Evolutionary conservation across 805 yeast species (phyloP), one percentile per base, ranked within the genome.

Genomic region (Metschnikowia koreensis): DNA sequence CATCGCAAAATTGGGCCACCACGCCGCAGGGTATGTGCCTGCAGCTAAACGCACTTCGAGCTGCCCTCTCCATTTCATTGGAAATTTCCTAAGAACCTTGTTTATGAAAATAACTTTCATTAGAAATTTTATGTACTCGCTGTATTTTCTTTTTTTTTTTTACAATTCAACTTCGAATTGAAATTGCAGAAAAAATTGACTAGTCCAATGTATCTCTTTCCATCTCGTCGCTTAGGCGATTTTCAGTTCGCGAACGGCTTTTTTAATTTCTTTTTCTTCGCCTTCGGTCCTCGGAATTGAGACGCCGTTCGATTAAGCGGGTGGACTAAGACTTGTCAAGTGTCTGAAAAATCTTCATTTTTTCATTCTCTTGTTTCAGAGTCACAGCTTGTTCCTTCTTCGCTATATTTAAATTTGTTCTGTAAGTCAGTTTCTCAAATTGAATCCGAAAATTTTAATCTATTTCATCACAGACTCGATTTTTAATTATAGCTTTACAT

Each of bases 1-100:
- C 39, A 29, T 46, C 34, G 43, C 17, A 45, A 45, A 45, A 38
- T 46, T 38, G 48, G 33, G 44, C 49, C 49, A 31, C 33, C 39
- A n/a, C 22, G 47, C 11, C n/a, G 22, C 28, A 12, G 38, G 15
- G 17, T 36, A 6, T 22, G 33, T n/a, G 22, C 41, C 40, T 44
- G 47, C 41, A 44, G 22, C 16, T 34, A 44, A 15, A 3, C 2
- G 12, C 34, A 31, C 34, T 31, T 31, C 34, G 34, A 12, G 34
- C 34, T 31, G 10, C 34, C 34, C 34, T 31, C 6, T 22, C 22
- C 22, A 22, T 22, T 22, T 22, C 22, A 22, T 22, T 4, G 4
- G 22, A 2, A 22, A 22, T 2, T 22, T 22, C 22, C 22, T 22
- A 22, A 22, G 22, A 22, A 22, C 22, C 22, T 22, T 4, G 22